These are phyloP conservation scores for Pyricularia pennisetigena DNA, from an alignment of 2,329 filamentous ascomycete genomes.

Conservation along the genomic window DNA sequence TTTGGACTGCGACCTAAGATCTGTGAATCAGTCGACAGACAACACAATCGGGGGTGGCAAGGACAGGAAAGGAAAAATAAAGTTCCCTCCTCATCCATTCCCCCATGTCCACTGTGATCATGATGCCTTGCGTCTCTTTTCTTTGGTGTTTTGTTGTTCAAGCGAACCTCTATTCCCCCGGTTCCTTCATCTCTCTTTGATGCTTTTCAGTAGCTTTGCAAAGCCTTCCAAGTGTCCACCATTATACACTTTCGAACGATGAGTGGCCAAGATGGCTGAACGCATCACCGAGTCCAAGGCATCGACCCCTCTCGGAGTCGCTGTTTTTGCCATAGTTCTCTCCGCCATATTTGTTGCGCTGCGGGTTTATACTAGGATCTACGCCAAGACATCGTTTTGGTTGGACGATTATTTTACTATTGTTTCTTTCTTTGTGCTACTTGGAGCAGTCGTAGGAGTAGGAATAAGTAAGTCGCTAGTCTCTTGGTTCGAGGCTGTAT, in stretches of 20 bases:
- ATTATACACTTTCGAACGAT: neutral
- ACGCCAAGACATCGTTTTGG: neutral
- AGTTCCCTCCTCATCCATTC: neutral
- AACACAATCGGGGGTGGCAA: neutral
- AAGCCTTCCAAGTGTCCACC: neutral
- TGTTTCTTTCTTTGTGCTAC: neutral
- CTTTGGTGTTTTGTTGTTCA: neutral
- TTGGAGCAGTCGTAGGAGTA: neutral
- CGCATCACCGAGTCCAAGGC: neutral
- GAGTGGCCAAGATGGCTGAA: neutral
- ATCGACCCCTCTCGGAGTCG: constrained; percentile 1
- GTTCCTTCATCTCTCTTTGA: neutral
- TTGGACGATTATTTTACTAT: constrained; percentile 1
- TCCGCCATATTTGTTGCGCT: neutral
- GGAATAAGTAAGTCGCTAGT: neutral
- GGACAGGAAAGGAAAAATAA: neutral
- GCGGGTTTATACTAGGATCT: neutral
- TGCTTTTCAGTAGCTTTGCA: neutral
- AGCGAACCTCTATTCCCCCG: neutral
- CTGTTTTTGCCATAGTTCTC: neutral
- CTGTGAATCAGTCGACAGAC: neutral
- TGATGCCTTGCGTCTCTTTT: neutral
- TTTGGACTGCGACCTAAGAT: neutral
- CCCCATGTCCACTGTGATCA: neutral
- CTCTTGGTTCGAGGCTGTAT: neutral